Percentiles rank a stretch among this genome's conserved stretches.
Conservation (phyloP, 495 filamentous ascomycete genomes). For the Thozetella sp. region DNA sequence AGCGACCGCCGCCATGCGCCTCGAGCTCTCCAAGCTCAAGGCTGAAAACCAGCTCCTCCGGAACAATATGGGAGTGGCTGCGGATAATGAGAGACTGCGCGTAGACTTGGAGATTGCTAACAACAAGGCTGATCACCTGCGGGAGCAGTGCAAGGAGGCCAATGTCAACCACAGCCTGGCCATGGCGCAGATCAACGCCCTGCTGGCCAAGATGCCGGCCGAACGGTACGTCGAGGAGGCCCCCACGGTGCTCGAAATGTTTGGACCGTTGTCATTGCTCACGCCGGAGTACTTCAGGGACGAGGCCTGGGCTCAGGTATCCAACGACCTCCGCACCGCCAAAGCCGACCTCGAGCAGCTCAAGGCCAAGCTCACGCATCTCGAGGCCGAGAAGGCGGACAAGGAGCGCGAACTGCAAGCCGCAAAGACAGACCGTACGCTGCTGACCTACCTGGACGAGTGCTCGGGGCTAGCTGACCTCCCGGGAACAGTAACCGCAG, state of each 20-base stretch:
- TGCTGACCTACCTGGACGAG: not conserved
- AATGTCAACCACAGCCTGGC: conserved; percentile 51
- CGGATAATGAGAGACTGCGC: conserved; percentile 49
- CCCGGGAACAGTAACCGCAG: conserved; percentile 37
- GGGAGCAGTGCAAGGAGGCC: conserved; percentile 44
- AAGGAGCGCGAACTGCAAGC: conserved; percentile 46
- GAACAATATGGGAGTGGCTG: conserved; percentile 46
- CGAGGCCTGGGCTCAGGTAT: conserved; percentile 34
- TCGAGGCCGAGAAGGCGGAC: conserved; percentile 43
- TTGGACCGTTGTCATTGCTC: conserved; percentile 30
- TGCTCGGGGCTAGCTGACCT: conserved; percentile 13
- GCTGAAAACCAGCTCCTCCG: conserved; percentile 55
- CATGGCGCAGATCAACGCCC: conserved; percentile 49
- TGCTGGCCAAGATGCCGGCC: conserved; percentile 41
- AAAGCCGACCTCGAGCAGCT: conserved; percentile 31
- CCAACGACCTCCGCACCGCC: conserved; percentile 30
- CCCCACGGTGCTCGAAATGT: conserved; percentile 20
- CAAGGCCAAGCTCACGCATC: conserved; percentile 38
- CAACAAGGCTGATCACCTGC: conserved; percentile 35
- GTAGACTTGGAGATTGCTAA: conserved; percentile 46
- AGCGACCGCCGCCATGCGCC: conserved; percentile 22
- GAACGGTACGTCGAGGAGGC: conserved; percentile 48
- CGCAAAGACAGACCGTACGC: conserved; percentile 34
- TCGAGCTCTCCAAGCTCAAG: conserved; percentile 51
- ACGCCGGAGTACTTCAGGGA: conserved; percentile 38